A percentile compares a stretch with the other conserved stretches of the same genome.
Conservation (phyloP, 352 stramenopile species). For the Phytophthora europaea region DNA sequence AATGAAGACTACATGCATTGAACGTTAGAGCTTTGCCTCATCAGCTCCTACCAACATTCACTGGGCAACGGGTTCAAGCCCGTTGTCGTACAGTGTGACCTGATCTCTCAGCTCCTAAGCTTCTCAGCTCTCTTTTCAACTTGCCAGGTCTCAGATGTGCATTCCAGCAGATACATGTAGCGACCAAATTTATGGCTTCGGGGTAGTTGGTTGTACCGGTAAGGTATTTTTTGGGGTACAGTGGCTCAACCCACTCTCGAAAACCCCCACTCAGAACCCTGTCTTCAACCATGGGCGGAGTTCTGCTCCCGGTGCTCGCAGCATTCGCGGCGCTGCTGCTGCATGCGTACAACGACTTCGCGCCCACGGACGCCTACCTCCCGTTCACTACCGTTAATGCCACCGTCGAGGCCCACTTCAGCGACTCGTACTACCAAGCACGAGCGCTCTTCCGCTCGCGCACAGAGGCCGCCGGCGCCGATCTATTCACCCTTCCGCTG, state of each 20-base stretch:
- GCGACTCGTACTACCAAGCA: slow-evolving; percentile 73
- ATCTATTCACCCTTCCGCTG: slow-evolving; percentile 64
- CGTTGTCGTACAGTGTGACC: too few relatives aligned
- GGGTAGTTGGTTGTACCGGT: not conserved
- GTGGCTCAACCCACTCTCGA: too few relatives aligned
- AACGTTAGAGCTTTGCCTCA: too few relatives aligned
- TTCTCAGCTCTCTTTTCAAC: too few relatives aligned
- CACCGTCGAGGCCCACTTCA: slow-evolving; percentile 59
- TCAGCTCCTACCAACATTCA: too few relatives aligned
- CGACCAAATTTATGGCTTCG: too few relatives aligned
- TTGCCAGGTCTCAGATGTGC: too few relatives aligned
- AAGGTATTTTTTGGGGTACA: not conserved
- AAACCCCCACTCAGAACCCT: too few relatives aligned
- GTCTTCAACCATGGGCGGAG: slow-evolving; percentile 5
- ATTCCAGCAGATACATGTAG: too few relatives aligned
- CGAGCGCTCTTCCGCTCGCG: slow-evolving; percentile 65
- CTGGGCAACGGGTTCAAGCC: too few relatives aligned
- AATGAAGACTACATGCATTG: too few relatives aligned
- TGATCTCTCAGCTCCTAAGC: too few relatives aligned
- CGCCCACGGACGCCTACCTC: slow-evolving; percentile 53
- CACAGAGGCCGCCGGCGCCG: slow-evolving; percentile 40
- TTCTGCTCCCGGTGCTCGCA: slow-evolving; percentile 7
- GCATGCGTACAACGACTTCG: slow-evolving; percentile 62
- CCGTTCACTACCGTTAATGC: slow-evolving; percentile 22
- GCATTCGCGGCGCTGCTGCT: slow-evolving; percentile 48